Conservation (phyloP, 2,329 filamentous ascomycete species). For the Rugonectria rugulosa region DNA sequence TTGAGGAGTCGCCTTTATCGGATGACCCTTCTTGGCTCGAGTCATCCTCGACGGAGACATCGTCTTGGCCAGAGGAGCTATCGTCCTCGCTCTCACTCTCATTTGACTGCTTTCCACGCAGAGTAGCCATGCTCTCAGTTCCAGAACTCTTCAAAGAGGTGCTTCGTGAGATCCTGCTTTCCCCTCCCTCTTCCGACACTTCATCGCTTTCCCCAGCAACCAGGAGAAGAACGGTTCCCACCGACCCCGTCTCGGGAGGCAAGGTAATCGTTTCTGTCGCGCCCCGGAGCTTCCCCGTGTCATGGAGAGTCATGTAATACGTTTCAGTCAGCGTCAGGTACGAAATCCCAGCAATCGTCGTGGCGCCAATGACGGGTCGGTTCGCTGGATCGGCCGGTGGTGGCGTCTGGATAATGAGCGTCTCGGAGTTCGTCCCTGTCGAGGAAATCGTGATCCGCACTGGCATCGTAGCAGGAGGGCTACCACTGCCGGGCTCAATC, state of each 20-base stretch:
- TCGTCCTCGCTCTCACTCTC: no score
- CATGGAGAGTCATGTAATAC: background rate
- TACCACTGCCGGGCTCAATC: constrained; percentile 28
- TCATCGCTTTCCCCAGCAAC: no score
- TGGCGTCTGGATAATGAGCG: constrained; percentile 31
- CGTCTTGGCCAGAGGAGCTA: no score
- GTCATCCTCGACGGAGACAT: no score
- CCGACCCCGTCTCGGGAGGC: background rate
- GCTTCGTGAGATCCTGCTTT: no score
- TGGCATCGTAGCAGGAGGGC: constrained; percentile 19
- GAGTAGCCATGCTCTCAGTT: no score
- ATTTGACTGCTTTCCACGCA: no score
- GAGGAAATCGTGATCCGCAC: constrained; percentile 25
- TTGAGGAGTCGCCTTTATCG: no score
- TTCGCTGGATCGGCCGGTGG: background rate
- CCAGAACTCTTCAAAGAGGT: no score
- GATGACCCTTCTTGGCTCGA: no score
- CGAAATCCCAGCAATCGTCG: background rate
- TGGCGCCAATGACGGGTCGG: background rate
- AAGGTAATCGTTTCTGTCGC: background rate
- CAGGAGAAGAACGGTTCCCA: background rate
- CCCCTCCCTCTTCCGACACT: no score
- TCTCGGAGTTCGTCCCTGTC: constrained; percentile 21
- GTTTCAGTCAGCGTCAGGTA: background rate
- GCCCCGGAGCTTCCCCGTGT: background rate